These are phyloP conservation scores for Trichoderma brevicompactum DNA, from an alignment of 2,329 filamentous ascomycete species.

Conservation along the genomic window DNA sequence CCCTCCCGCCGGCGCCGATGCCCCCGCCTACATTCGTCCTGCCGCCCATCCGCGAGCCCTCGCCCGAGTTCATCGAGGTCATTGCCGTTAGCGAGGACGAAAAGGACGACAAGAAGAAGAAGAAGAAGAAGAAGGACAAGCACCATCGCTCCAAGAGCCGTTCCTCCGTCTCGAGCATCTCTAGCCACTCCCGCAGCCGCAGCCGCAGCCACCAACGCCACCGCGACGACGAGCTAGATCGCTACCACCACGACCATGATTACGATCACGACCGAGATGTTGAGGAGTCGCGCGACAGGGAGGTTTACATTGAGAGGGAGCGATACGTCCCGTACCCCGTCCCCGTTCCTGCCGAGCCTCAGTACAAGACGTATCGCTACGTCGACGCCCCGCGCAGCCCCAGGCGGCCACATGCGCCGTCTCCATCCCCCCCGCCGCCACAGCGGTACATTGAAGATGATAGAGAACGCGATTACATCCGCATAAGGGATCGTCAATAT, in stretches of 20 bases:
- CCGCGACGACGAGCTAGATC: conserved; percentile 15
- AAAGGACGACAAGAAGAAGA: conserved; percentile 14
- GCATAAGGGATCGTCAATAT: conserved; percentile 35
- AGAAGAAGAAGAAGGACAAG: conserved; percentile 29
- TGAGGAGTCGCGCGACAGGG: conserved; percentile 39
- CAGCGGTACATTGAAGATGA: conserved; percentile 40
- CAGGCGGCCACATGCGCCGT: conserved; percentile 38
- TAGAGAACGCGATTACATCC: conserved; percentile 32
- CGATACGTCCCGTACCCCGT: conserved; percentile 49
- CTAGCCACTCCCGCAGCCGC: conserved; percentile 38
- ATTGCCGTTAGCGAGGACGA: conserved; percentile 44
- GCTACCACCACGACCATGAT: conserved; percentile 6
- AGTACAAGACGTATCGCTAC: conserved; percentile 57
- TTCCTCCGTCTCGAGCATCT: conserved; percentile 12
- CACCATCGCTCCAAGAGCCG: conserved; percentile 36
- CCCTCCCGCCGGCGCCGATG: conserved; percentile 34
- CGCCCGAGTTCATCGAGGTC: conserved; percentile 43
- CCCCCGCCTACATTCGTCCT: conserved; percentile 29
- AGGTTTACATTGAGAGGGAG: conserved; percentile 59
- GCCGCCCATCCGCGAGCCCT: conserved; percentile 33
- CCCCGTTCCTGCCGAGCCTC: conserved; percentile 48
- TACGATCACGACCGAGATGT: conserved; percentile 11
- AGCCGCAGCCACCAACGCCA: conserved; percentile 31
- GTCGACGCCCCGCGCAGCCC: conserved; percentile 50
- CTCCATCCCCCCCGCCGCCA: conserved; percentile 38